Base-by-base conservation (phyloP, 1,284 basidiomycete genomes). In the Volvariella surrecta region DNA sequence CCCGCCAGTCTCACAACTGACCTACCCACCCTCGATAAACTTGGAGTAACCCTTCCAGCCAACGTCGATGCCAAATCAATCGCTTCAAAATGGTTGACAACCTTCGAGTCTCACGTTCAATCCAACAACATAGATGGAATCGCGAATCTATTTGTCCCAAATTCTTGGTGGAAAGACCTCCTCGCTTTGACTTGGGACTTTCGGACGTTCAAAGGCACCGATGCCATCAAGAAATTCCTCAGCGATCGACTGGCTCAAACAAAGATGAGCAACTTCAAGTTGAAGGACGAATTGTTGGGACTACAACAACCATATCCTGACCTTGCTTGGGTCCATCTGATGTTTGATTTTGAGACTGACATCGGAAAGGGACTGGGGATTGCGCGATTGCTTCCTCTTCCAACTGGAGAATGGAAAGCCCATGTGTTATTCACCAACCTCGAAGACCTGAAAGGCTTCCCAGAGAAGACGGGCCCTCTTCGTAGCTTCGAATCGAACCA, bases 121-220 rank as follows among this genome's bases (percentile, higher is more conserved):
- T 49, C 59, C 0, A 54, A 56, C 46, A 55, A 78, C 45, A 58
- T 63, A 32, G 54, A 63, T 16, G 61, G 55, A 9, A 48, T 73
- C 37, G 51, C 60, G 15, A 46, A 56, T 16, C 61, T 71, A 43
- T 63, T 78, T 46, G 54, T 67, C 17, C 59, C 63, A 1, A 67
- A 75, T 43, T 67, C 68, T 3, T 68, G 66, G 57, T 79, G 74
- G 76, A 66, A 77, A 38, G 81, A 83, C 56, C 67, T 78, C 50
- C 67, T 82, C 28, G 65, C 75, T 0, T 61, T 82, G 32, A 79
- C 79, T 9, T 82, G 77, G 77, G 71, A 78, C 50, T 73, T 82
- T 53, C 74, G 80, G 41, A 82, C 79, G 0, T 76, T 82, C 58
- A 65, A 69, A 43, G 70, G 73, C 19, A 44, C 48, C 10, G 39